Evolutionary conservation across 148 eudicot species (phyloP).

Genomic region (Simmondsia chinensis): DNA sequence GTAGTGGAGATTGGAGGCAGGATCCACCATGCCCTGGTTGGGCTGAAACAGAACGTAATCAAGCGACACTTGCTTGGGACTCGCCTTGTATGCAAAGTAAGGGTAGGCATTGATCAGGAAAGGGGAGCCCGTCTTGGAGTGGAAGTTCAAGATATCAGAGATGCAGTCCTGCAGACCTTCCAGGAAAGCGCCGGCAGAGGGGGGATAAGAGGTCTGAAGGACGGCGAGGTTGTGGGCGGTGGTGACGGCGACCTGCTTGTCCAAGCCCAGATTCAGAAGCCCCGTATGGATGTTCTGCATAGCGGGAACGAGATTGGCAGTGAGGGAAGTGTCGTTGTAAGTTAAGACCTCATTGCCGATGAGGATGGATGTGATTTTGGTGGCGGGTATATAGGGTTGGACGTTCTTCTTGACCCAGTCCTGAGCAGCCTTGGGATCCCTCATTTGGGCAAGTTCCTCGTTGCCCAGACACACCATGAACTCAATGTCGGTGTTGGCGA

Average conservation of each 20-base stretch:
- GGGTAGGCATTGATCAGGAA: slow-evolving; percentile 86
- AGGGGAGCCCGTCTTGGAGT: slow-evolving; percentile 53
- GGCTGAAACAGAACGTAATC: slow-evolving; percentile 66
- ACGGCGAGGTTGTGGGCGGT: slow-evolving; percentile 67
- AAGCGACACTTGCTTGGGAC: slow-evolving; percentile 45
- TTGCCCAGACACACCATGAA: slow-evolving; percentile 56
- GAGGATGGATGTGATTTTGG: slow-evolving; percentile 60
- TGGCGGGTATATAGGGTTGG: slow-evolving; percentile 44
- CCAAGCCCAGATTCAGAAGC: slow-evolving; percentile 25
- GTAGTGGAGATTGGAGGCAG: slow-evolving; percentile 43
- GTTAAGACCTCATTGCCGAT: slow-evolving; percentile 81
- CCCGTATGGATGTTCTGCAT: slow-evolving; percentile 64
- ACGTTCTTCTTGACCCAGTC: slow-evolving; percentile 72
- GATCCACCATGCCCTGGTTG: slow-evolving; percentile 40
- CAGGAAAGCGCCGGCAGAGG: slow-evolving; percentile 57
- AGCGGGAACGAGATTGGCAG: slow-evolving; percentile 48
- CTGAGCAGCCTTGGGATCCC: slow-evolving; percentile 36
- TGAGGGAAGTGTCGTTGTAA: slow-evolving; percentile 41
- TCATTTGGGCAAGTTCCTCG: slow-evolving; percentile 37
- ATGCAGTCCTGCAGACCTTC: slow-evolving; percentile 32
- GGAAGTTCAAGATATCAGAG: slow-evolving; percentile 52
- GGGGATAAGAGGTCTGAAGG: slow-evolving; percentile 68
- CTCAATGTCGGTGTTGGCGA: slow-evolving; percentile 67
- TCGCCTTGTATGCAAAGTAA: slow-evolving; percentile 68
- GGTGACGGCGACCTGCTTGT: slow-evolving; percentile 48